These are phyloP conservation scores for Starmerella cellae DNA, from an alignment of 805 yeast species.

Conservation along the genomic window DNA sequence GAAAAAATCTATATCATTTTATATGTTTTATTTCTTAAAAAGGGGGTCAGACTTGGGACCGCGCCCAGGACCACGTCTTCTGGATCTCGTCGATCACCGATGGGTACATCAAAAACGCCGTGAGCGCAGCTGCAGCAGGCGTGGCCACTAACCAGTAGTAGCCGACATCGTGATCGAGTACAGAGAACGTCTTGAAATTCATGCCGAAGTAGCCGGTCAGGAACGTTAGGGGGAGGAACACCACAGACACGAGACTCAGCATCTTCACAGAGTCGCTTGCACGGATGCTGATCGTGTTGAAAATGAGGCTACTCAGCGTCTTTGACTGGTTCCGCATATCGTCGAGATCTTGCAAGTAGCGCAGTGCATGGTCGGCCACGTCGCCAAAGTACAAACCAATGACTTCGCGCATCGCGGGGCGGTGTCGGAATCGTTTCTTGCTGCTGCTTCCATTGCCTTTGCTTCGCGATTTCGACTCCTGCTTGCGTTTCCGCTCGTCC, in stretches of 20 bases:
- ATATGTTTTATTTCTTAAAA: too few species aligned
- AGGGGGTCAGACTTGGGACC: conserved; percentile 16
- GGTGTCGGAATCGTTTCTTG: not conserved
- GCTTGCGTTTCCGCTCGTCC: not conserved
- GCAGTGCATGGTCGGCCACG: conserved; percentile 42
- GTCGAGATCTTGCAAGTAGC: conserved; percentile 42
- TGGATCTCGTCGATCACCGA: conserved; percentile 2
- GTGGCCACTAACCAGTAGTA: conserved; percentile 39
- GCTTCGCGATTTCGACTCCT: too few species aligned
- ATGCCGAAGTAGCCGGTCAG: conserved; percentile 52
- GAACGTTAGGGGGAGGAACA: conserved; percentile 45
- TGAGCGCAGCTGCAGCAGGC: conserved; percentile 27
- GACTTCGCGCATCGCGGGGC: conserved; percentile 20
- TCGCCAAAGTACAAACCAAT: conserved; percentile 41
- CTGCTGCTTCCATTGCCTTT: too few species aligned
- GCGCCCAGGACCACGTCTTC: conserved; percentile 19
- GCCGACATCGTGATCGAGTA: conserved; percentile 29
- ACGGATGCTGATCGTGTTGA: conserved; percentile 44
- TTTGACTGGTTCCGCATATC: conserved; percentile 41
- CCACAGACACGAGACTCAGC: conserved; percentile 43
- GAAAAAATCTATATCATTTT: too few species aligned
- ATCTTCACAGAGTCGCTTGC: conserved; percentile 43
- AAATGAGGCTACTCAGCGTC: conserved; percentile 39
- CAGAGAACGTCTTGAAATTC: conserved; percentile 37
- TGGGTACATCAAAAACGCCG: conserved; percentile 23